Evolutionary conservation across 2,329 filamentous ascomycete genomes (phyloP).

Genomic region (Simplicillium aogashimaense): DNA sequence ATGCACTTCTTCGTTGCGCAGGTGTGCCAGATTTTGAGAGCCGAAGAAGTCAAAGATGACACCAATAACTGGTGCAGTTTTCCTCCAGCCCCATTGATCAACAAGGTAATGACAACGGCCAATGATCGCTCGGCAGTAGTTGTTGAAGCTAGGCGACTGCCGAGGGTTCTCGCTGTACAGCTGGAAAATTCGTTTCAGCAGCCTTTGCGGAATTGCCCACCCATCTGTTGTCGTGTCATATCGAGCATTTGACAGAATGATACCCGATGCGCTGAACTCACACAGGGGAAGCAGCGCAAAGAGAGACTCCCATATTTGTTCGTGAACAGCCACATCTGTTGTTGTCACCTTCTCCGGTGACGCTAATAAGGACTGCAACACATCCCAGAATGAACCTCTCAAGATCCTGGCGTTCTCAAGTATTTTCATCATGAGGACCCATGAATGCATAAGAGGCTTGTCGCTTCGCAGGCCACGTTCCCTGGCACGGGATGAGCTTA

Average conservation of each 20-base stretch:
- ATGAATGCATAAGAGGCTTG: conserved; percentile 36
- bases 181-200: conserved; percentile 47
- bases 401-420: conserved; percentile 40
- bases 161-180: conserved; percentile 45
- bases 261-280: conserved; percentile 47
- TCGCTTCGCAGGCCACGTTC: conserved; percentile 43
- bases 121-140: conserved; percentile 51
- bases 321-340: conserved; percentile 36
- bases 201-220: conserved; percentile 48
- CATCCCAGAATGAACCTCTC: conserved; percentile 50
- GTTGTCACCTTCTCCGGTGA: conserved; percentile 21
- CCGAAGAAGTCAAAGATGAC: conserved; percentile 61
- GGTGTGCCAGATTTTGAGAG: conserved; percentile 47
- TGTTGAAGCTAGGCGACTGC: conserved; percentile 53
- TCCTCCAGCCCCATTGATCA: conserved; percentile 56
- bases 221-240: conserved; percentile 33
- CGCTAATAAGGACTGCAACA: conserved; percentile 35
- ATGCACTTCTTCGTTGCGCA: conserved; percentile 55
- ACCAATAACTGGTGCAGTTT: conserved; percentile 46
- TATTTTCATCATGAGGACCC: conserved; percentile 48
- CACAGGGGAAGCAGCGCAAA: conserved; percentile 52
- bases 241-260: conserved; percentile 26
- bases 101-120: conserved; percentile 54
- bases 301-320: conserved; percentile 46
- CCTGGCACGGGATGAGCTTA: conserved; percentile 32